Conservation (phyloP, 495 filamentous ascomycete species). For the Penicillium fimorum region DNA sequence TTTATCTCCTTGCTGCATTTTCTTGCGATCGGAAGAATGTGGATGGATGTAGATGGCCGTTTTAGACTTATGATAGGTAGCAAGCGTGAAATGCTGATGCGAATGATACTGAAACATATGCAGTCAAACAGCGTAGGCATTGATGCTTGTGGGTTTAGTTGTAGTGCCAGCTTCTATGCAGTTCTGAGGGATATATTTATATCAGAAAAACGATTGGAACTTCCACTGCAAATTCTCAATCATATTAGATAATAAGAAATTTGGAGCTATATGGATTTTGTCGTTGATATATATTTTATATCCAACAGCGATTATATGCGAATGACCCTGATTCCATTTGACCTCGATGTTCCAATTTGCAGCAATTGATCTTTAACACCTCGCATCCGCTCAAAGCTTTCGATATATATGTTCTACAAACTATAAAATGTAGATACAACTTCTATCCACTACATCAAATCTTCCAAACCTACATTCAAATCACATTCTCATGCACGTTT, state of each 20-base stretch:
- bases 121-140: neutral
- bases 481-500: neutral
- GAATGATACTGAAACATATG: neutral
- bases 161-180: neutral
- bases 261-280: neutral
- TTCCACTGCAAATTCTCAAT: neutral
- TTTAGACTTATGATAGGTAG: neutral
- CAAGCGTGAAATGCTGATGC: neutral
- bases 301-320: neutral
- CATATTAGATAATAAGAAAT: neutral
- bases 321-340: neutral
- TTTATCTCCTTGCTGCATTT: slow-evolving; percentile 23
- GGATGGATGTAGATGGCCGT: neutral
- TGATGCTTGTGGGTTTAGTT: too few species aligned
- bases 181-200: neutral
- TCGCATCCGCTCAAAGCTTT: neutral
- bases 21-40: slow-evolving; percentile 15
- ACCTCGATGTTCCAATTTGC: neutral
- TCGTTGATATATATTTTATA: neutral
- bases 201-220: neutral
- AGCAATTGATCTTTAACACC: neutral
- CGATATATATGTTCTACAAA: neutral
- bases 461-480: neutral
- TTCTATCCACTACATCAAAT: neutral
- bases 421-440: neutral